Percentiles rank a stretch among this genome's conserved stretches.
Evolutionary conservation across 2,329 filamentous ascomycete species (phyloP).

Genomic region (Diaporthe velutina): DNA sequence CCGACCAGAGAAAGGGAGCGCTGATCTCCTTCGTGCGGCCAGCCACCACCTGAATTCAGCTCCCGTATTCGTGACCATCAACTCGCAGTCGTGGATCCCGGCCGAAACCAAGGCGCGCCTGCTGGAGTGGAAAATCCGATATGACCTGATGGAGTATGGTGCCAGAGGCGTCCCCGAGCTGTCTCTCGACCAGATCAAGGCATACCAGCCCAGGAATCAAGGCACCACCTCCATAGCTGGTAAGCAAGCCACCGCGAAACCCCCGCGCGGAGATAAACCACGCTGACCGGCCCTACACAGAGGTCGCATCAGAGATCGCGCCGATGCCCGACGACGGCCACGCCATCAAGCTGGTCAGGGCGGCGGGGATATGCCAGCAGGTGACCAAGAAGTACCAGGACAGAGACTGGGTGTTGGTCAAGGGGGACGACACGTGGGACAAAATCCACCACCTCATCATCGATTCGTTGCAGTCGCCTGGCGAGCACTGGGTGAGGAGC

Average conservation of each 20-base stretch:
- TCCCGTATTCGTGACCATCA: constrained; percentile 81
- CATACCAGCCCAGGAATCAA: constrained; percentile 66
- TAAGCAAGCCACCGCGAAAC: constrained; percentile 46
- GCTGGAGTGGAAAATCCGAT: constrained; percentile 84
- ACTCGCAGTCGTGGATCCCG: constrained; percentile 71
- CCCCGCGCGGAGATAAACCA: neutral
- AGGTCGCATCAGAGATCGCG: constrained; percentile 58
- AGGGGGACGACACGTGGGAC: constrained; percentile 70
- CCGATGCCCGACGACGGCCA: constrained; percentile 82
- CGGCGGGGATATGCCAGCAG: constrained; percentile 74
- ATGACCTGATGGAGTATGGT: constrained; percentile 81
- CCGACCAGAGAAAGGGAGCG: too few species aligned
- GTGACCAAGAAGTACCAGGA: constrained; percentile 60
- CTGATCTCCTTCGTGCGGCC: too few species aligned
- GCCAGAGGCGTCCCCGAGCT: constrained; percentile 75
- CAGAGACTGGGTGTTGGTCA: constrained; percentile 64
- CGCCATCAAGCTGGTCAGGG: constrained; percentile 79
- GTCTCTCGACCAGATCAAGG: constrained; percentile 67
- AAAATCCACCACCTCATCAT: constrained; percentile 72
- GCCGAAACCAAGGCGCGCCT: constrained; percentile 73
- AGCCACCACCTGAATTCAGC: constrained; percentile 82
- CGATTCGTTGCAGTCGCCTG: constrained; percentile 69
- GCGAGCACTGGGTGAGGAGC: constrained; percentile 70
- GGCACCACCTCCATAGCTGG: constrained; percentile 55
- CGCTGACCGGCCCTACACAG: neutral